Conservation (phyloP, 345 rosid species). For the Eutrema heterophyllum region DNA sequence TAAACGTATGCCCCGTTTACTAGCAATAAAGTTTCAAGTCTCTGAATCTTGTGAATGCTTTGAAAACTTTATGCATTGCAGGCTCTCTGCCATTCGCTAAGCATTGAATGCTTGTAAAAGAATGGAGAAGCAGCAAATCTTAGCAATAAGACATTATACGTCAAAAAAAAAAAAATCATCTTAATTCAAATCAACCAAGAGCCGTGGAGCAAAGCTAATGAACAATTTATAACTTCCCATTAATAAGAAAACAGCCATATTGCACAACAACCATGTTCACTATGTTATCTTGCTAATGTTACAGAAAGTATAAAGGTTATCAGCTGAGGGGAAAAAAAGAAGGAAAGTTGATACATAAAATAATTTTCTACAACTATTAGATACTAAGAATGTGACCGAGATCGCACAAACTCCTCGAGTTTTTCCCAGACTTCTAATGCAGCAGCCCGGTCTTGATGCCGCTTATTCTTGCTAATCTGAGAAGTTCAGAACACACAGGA, state of each 20-base stretch:
- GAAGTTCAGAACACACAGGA: slow-evolving; percentile 14
- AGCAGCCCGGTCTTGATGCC: slow-evolving; percentile 94
- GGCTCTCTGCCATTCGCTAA: background rate
- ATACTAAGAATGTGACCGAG: slow-evolving; percentile 67
- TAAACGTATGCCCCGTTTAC: background rate
- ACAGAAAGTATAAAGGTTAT: slow-evolving; percentile 7
- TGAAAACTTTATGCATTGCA: background rate
- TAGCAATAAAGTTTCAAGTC: background rate
- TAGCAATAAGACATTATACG: too few relatives aligned
- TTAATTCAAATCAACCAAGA: background rate
- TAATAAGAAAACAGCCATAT: slow-evolving; percentile 1
- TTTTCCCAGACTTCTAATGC: slow-evolving; percentile 97
- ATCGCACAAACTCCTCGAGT: slow-evolving; percentile 83
- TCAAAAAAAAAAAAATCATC: background rate
- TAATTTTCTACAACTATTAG: slow-evolving; percentile 18
- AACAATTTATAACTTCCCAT: background rate
- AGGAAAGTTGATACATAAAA: slow-evolving; percentile 17
- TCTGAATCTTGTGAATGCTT: background rate
- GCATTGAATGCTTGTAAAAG: too few relatives aligned
- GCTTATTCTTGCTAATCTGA: slow-evolving; percentile 96
- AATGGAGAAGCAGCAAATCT: too few relatives aligned
- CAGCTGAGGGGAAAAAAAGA: background rate
- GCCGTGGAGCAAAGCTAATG: background rate
- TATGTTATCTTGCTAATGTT: slow-evolving; percentile 19
- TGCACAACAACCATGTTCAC: slow-evolving; percentile 4